Evolutionary conservation across 164 flowering plant species (phyloP), one percentile per base, ranked within the genome.

Genomic region (Tetrastigma voinierianum): DNA sequence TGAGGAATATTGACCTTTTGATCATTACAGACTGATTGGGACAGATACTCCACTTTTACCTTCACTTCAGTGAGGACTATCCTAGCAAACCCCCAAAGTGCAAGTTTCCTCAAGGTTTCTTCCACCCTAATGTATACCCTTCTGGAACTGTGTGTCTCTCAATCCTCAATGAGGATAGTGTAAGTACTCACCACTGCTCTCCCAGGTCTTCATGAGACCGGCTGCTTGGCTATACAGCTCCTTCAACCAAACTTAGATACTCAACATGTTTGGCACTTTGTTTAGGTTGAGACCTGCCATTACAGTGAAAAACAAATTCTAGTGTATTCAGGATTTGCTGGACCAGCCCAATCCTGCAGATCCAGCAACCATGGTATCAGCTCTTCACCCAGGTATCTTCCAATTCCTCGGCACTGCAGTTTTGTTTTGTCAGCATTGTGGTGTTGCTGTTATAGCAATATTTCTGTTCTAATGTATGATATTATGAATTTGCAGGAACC

Each of bases 251-350:
- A n/a, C 18, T n/a, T 44, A 59, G 24, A 1, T 3, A 60, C 23
- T 19, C n/a, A 16, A 46, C n/a, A 25, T 10, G 21, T 19, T n/a
- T 15, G 11, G 44, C 25, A 25, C 60, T 64, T 20, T 70, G 19
- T 74, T 9, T 71, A 91, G 98, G 98, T 91, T 97, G 97, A 90
- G 98, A 74, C 98, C 97, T 19, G 98, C 98, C 23, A 94, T 94
- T 65, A 91, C 98, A 6, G 97, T 94, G 75, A 94, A n/a, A n/a
- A 88, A 75, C 98, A 94, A 67, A 91, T 94, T 61, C 83, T 91
- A 46, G 87, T 91, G 4, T 23, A 91, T 94, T 63, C 97, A 94
- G 68, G 98, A 94, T 75, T 74, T 94, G 76, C 83, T 94, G 66
- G 95, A 91, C 67, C 85, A 84, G 70, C 98, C 98, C 3, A 94